Conservation (phyloP, 495 filamentous ascomycete species). For the Penicillium pulvis region DNA sequence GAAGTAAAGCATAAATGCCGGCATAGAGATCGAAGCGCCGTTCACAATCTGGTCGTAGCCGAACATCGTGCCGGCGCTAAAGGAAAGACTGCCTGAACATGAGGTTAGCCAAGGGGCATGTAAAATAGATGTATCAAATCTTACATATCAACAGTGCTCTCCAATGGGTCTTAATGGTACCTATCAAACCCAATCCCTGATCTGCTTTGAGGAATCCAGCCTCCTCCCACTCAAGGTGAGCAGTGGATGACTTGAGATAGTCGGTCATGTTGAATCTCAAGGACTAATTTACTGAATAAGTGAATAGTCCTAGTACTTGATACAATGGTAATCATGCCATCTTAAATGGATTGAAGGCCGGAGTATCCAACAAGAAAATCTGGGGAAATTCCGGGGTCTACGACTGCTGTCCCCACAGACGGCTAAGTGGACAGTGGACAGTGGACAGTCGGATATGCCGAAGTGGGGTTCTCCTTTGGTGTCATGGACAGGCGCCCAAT, state of each 20-base stretch:
- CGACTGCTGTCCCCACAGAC: background rate
- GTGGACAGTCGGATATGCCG: slow-evolving; percentile 16
- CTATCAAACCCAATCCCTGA: slow-evolving; percentile 6
- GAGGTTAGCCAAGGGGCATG: background rate
- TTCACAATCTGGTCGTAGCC: slow-evolving; percentile 28
- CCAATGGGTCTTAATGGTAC: slow-evolving; percentile 4
- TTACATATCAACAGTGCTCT: slow-evolving; percentile 12
- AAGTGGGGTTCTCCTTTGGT: background rate
- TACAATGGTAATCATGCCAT: background rate
- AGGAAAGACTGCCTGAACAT: slow-evolving; percentile 8
- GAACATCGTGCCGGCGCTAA: slow-evolving; percentile 11
- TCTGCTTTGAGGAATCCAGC: slow-evolving; percentile 11
- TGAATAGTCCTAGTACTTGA: background rate
- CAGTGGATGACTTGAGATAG: slow-evolving; percentile 9
- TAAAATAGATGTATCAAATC: background rate
- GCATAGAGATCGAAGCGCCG: slow-evolving; percentile 25
- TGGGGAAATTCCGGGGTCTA: slow-evolving; percentile 14
- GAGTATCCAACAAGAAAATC: background rate
- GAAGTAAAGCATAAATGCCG: slow-evolving; percentile 31
- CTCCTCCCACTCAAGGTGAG: slow-evolving; percentile 15
- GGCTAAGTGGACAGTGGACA: slow-evolving; percentile 15
- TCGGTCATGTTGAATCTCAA: slow-evolving; percentile 3
- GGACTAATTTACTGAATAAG: background rate
- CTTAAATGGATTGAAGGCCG: background rate
- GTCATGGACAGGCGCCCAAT: background rate